Evolutionary conservation across 208 protist genomes (phyloP).

Genomic region (Wallacemonas sp.): DNA sequence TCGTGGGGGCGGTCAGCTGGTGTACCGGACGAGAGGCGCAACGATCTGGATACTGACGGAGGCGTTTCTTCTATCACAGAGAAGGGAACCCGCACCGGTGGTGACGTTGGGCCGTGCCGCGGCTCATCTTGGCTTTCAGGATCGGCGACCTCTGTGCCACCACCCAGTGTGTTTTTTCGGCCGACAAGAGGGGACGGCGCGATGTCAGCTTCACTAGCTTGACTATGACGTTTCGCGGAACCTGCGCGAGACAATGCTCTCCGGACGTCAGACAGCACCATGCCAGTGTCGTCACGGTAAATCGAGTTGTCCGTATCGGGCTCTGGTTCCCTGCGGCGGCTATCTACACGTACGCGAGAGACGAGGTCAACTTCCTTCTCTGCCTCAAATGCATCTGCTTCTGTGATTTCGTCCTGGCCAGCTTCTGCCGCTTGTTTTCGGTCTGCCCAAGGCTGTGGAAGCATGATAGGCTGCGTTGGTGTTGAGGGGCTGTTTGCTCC

Average conservation of each 20-base stretch:
- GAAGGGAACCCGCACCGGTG: constrained; percentile 10
- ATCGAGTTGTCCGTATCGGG: neutral
- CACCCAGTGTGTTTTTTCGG: neutral
- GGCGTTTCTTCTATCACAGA: constrained; percentile 2
- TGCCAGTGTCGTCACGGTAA: constrained; percentile 8
- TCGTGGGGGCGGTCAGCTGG: neutral
- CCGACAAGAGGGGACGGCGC: neutral
- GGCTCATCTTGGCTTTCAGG: neutral
- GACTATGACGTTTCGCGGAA: neutral
- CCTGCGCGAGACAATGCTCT: neutral
- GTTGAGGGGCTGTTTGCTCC: neutral
- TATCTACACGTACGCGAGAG: neutral
- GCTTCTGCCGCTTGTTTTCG: neutral
- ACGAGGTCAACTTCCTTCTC: neutral
- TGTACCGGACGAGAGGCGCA: constrained; percentile 28
- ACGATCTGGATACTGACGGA: constrained; percentile 29
- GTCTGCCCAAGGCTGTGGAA: neutral
- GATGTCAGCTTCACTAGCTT: no score
- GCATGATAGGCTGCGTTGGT: neutral
- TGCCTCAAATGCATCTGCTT: neutral
- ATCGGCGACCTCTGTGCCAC: neutral
- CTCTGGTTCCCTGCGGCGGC: neutral
- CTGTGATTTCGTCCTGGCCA: neutral
- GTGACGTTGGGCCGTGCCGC: neutral
- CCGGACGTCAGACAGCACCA: constrained; percentile 2